Base-by-base conservation (phyloP, 257 asterid genomes). In the Solanum sejunctum region DNA sequence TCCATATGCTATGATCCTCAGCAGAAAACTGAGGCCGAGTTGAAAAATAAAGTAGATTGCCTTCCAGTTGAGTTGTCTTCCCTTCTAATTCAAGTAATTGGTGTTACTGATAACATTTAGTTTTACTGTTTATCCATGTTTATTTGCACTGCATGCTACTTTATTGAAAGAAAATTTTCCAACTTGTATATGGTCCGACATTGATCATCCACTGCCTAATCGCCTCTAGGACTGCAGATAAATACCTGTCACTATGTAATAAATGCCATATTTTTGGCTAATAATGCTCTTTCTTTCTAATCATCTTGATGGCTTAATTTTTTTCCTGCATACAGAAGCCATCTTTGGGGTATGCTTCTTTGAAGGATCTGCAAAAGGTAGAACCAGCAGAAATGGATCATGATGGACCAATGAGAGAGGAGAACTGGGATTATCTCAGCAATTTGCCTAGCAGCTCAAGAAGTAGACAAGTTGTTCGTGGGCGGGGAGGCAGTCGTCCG, bases 401-500 rank as follows among this genome's bases (percentile, higher is more conserved):
- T 45, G 85, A 87, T 58, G 92, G 92, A 63, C 88, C 85, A 9
- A 41, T 86, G 75, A 92, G 91, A 75, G 97, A 86, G 81, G 94
- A 91, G 55, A 88, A 86, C 55, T 85, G 91, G 94, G 93, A 88
- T 54, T 85, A 87, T 69, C 69, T 83, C 63, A 91, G 88, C 21
- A 88, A 87, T 75, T 77, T 88, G 32, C 92, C 94, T 54, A 88
- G 94, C 52, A 90, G 91, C 89, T 91, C 96, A 0, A 88, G 93
- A 20, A 63, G 86, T 86, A 91, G 69, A 89, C 94, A 91, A 86
- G 89, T 82, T 43, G 84, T 81, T 85, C 92, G 94, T 82, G 91
- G 91, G n/a, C 88, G 93, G 61, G 95, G 92, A 75, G 91, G 92
- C 51, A 91, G 97, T 56, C 95, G 98, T 23, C 93, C 96, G 1